Evolutionary conservation across 1,284 basidiomycete species (phyloP).

Genomic region (Pascua guehoae): DNA sequence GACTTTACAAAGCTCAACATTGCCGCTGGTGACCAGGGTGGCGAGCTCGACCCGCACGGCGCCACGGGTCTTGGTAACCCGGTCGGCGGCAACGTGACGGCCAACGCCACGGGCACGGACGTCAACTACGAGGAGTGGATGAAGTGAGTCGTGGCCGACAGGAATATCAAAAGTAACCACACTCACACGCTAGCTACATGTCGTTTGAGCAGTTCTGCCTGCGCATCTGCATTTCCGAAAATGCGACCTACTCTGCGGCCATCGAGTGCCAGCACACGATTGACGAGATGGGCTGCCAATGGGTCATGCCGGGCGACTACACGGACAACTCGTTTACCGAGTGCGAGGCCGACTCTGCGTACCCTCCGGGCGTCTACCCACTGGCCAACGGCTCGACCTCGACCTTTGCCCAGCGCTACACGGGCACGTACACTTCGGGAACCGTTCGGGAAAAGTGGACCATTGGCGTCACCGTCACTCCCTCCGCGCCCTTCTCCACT

Average conservation of each 20-base stretch:
- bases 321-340: slow-evolving; percentile 49
- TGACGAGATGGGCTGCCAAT: slow-evolving; percentile 51
- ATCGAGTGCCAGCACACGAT: slow-evolving; percentile 46
- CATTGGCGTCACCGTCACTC: slow-evolving; percentile 46
- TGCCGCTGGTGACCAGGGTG: slow-evolving; percentile 48
- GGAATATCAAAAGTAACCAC: too few species aligned
- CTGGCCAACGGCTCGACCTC: slow-evolving; percentile 41
- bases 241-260: slow-evolving; percentile 42
- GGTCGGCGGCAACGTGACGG: slow-evolving; percentile 55
- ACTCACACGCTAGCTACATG: slow-evolving; percentile 39
- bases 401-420: slow-evolving; percentile 51
- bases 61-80: slow-evolving; percentile 54
- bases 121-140: slow-evolving; percentile 56
- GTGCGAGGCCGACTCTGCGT: slow-evolving; percentile 49
- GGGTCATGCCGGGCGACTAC: slow-evolving; percentile 52
- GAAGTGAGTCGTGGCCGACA: slow-evolving; percentile 44
- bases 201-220: slow-evolving; percentile 49
- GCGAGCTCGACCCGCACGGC: slow-evolving; percentile 55
- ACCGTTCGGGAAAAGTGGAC: slow-evolving; percentile 32
- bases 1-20: slow-evolving; percentile 53
- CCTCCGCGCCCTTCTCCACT: slow-evolving; percentile 37
- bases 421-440: slow-evolving; percentile 41
- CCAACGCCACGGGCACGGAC: slow-evolving; percentile 52
- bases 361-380: slow-evolving; percentile 49
- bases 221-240: slow-evolving; percentile 49